Evolutionary conservation across 768 basidiomycete genomes (phyloP), one percentile per base, ranked within the genome.

Genomic region (Pisolithus albus): DNA sequence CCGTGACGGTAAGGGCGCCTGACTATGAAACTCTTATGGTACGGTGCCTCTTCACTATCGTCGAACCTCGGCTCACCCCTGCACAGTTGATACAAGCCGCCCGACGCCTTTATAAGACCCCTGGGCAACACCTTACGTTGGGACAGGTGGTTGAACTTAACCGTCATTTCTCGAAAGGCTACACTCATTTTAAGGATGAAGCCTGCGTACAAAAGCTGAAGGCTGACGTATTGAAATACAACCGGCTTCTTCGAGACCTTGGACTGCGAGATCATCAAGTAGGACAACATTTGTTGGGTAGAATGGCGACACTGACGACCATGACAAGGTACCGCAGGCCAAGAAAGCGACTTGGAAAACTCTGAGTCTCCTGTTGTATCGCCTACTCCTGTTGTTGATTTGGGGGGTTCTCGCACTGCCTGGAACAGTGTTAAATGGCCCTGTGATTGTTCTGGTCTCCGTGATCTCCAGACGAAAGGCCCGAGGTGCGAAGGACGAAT

Each of bases 21-120:
- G 96, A 99, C 66, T 98, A 91, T 65, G 96, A 99, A 58, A 98
- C 95, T 2, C 76, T 99, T 47, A 96, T 98, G 92, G 96, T 90
- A 58, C 51, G 80, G 65, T n/a, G n/a, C 34, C 11, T 16, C 48
- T 24, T 41, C 10, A 21, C 6, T 54, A 32, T 9, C 16, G 38
- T 44, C 46, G 16, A 37, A 15, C 41, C 34, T 52, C 52, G 41
- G 50, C 47, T 52, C 36, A 44, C 7, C 49, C 49, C 28, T 28
- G 24, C 47, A 9, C 47, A 96, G 93, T 80, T 97, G 51, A 92
- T 97, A 50, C 95, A 98, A 80, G 95, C 94, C 19, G 91, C 88
- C 16, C 83, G 95, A 47, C 79, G 95, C 47, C 71, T 98, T 47
- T 97, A 97, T 70, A 92, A 93, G 61, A 87, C 92, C 0, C 95